A percentile compares a stretch with the other conserved stretches of the same genome.
Evolutionary conservation across 345 rosid species (phyloP).

Genomic region (Leavenworthia alabamica): DNA sequence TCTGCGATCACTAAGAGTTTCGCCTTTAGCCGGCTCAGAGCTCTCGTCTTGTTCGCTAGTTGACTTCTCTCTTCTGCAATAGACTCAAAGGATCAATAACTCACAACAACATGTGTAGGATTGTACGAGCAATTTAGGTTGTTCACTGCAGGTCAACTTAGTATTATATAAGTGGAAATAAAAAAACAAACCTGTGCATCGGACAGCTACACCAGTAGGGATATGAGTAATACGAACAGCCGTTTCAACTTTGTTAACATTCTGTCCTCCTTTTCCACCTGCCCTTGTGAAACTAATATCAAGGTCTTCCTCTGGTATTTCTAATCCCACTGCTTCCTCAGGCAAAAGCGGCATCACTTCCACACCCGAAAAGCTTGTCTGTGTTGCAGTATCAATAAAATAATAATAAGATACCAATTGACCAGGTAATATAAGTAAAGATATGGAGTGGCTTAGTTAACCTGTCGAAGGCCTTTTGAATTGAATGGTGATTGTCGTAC

Average conservation of each 20-base stretch:
- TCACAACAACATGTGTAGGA: too few relatives aligned
- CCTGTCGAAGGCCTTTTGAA: constrained; percentile 97
- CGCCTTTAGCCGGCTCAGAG: constrained; percentile 70
- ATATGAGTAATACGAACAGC: constrained; percentile 86
- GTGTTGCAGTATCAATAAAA: constrained; percentile 9
- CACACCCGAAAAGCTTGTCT: constrained; percentile 40
- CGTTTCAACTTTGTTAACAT: constrained; percentile 91
- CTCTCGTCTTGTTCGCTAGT: constrained; percentile 79
- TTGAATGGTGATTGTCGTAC: constrained; percentile 97
- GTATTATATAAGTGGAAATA: background rate
- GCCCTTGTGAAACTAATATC: constrained; percentile 85
- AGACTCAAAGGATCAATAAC: too few relatives aligned
- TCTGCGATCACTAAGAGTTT: constrained; percentile 80
- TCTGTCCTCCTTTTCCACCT: constrained; percentile 97
- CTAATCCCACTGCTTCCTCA: constrained; percentile 36
- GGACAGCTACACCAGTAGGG: constrained; percentile 82
- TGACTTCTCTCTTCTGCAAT: constrained; percentile 94
- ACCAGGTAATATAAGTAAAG: too few relatives aligned
- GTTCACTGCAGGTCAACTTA: background rate
- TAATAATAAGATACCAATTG: background rate
- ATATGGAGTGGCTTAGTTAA: constrained; percentile 25
- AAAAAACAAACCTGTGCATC: constrained; percentile 64
- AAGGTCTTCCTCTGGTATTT: constrained; percentile 86
- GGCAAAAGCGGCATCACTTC: background rate
- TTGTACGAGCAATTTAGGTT: background rate